Conservation (phyloP, 345 rosid species). For the Clausena lansium region DNA sequence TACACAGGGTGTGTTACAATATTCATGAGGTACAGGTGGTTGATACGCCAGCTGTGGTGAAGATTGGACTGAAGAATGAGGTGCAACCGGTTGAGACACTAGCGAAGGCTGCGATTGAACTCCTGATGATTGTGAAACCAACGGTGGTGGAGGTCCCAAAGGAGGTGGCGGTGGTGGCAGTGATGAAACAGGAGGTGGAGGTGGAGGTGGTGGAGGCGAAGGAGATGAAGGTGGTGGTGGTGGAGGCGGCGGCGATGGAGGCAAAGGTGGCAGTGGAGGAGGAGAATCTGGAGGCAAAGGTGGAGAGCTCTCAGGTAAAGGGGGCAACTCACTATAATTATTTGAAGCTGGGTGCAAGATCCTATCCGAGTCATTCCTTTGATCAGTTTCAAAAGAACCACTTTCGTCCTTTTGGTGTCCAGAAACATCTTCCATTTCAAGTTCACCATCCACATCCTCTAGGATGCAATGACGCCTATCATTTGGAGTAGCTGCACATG, state of each 20-base stretch:
- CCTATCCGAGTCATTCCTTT: slow-evolving; percentile 29
- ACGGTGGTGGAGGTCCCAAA: slow-evolving; percentile 35
- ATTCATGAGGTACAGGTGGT: slow-evolving; percentile 54
- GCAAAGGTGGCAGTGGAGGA: slow-evolving; percentile 69
- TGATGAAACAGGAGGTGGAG: slow-evolving; percentile 36
- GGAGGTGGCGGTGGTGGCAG: slow-evolving; percentile 33
- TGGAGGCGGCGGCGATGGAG: slow-evolving; percentile 56
- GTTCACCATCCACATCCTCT: slow-evolving; percentile 81
- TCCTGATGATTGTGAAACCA: slow-evolving; percentile 33
- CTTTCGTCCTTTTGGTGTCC: slow-evolving; percentile 60
- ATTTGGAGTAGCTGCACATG: slow-evolving; percentile 38
- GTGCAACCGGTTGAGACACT: slow-evolving; percentile 43
- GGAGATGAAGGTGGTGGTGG: slow-evolving; percentile 31
- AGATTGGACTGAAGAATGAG: slow-evolving; percentile 48
- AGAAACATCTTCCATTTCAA: slow-evolving; percentile 88
- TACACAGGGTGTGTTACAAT: slow-evolving; percentile 47
- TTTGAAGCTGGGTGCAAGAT: slow-evolving; percentile 23
- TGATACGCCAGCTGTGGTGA: slow-evolving; percentile 59
- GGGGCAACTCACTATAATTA: slow-evolving; percentile 29
- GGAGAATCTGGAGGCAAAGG: slow-evolving; percentile 76
- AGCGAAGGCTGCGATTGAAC: slow-evolving; percentile 46
- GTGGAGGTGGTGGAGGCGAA: slow-evolving; percentile 50
- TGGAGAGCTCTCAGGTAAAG: slow-evolving; percentile 55
- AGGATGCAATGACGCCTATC: slow-evolving; percentile 70
- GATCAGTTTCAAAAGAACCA: slow-evolving; percentile 35